phyloP scores from a whole-genome alignment of 2,329 filamentous ascomycete species.

The Botrytis elliptica region DNA sequence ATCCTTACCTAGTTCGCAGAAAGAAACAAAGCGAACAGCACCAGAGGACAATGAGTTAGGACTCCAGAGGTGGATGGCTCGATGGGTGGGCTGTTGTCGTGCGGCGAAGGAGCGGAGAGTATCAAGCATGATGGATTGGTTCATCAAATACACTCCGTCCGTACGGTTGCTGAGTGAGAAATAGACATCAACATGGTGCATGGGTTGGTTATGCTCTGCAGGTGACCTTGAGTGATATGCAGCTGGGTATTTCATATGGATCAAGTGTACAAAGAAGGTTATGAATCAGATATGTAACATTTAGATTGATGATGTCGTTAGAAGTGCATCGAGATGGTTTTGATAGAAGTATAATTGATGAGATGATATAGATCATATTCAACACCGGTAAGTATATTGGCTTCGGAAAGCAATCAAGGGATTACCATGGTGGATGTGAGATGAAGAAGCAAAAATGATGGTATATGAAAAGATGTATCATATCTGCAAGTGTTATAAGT shows the following conservation, averaged over 20 bases:
- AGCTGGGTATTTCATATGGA: neutral
- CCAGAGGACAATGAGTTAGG: neutral
- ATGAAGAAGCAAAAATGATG: neutral
- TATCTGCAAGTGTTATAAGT: neutral
- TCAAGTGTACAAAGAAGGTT: neutral
- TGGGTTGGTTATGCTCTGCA: slow-evolving; percentile 7
- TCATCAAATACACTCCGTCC: neutral
- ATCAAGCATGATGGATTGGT: slow-evolving; percentile 3
- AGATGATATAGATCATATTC: neutral
- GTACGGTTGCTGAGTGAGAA: slow-evolving; percentile 20
- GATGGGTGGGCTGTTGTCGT: neutral
- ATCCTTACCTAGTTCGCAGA: slow-evolving; percentile 18
- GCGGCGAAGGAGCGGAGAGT: neutral
- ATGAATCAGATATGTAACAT: slow-evolving; percentile 15
- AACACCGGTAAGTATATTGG: neutral
- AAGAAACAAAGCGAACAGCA: neutral
- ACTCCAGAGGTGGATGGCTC: neutral
- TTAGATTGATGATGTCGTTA: neutral
- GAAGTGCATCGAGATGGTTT: neutral
- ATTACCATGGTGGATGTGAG: neutral
- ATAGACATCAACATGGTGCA: slow-evolving; percentile 4
- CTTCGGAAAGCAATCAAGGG: neutral
- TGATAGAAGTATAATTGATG: neutral
- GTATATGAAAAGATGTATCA: neutral
- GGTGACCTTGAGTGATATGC: slow-evolving; percentile 10